A percentile compares a stretch with the other conserved stretches of the same genome.
These are phyloP conservation scores for Globisporangium polare DNA, from an alignment of 352 stramenopile genomes.

Conservation along the genomic window DNA sequence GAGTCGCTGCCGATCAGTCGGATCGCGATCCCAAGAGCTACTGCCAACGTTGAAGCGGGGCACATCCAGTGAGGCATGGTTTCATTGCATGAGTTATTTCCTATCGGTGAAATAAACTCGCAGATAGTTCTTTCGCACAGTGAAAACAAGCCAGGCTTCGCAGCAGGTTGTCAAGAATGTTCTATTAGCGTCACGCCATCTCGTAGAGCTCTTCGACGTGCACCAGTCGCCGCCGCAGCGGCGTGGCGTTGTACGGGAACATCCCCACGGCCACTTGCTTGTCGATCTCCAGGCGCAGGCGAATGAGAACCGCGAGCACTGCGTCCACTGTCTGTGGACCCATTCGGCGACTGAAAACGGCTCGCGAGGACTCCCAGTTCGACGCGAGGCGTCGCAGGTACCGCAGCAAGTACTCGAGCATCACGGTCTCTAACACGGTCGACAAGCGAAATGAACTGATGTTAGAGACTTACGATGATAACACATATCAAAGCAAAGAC, in stretches of 20 bases:
- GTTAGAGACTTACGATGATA: not conserved
- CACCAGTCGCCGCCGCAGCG: slow-evolving; percentile 47
- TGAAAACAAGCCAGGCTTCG: not conserved
- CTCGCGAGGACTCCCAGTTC: slow-evolving; percentile 27
- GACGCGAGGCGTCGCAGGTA: slow-evolving; percentile 38
- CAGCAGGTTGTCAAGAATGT: not conserved
- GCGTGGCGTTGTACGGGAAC: slow-evolving; percentile 50
- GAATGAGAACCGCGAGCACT: slow-evolving; percentile 55
- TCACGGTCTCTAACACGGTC: slow-evolving; percentile 46
- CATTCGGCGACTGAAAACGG: slow-evolving; percentile 16
- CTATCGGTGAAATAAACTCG: too few species aligned
- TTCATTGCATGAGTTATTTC: too few species aligned
- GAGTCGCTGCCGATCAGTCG: slow-evolving; percentile 47
- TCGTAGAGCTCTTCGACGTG: slow-evolving; percentile 55
- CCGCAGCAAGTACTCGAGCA: slow-evolving; percentile 57
- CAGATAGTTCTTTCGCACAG: not conserved
- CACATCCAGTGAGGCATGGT: not conserved
- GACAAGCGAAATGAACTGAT: not conserved
- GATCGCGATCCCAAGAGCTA: slow-evolving; percentile 21
- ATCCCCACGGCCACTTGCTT: slow-evolving; percentile 33
- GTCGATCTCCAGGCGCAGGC: slow-evolving; percentile 57
- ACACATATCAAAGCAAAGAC: not conserved
- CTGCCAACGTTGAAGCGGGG: not conserved
- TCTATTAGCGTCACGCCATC: slow-evolving; percentile 1
- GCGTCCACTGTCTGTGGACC: slow-evolving; percentile 21